A percentile compares a stretch with the other conserved stretches of the same genome.
phyloP scores from a whole-genome alignment of 2,329 filamentous ascomycete species.

The Penicillium decumbens region DNA sequence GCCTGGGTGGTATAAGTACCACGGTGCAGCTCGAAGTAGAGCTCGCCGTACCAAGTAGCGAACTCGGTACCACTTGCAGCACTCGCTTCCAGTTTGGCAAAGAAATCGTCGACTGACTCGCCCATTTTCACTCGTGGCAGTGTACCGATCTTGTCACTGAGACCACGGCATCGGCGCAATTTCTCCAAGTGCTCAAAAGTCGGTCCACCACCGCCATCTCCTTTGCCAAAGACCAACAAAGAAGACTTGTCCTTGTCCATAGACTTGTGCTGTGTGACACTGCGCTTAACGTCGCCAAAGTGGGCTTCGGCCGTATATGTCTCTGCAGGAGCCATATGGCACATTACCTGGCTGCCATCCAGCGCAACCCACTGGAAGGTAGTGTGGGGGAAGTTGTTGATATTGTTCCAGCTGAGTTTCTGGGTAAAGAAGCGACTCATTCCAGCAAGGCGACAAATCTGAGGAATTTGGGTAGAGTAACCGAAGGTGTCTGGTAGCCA shows the following conservation, averaged over 20 bases:
- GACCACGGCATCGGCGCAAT: conserved; percentile 81
- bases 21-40: conserved; percentile 96
- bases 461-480: conserved; percentile 90
- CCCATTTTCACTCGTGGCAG: conserved; percentile 87
- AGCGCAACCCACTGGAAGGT: conserved; percentile 98
- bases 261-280: conserved; percentile 87
- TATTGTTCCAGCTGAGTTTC: conserved; percentile 99
- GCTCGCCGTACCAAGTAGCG: conserved; percentile 94
- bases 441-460: conserved; percentile 86
- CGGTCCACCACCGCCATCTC: conserved; percentile 90
- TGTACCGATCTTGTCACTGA: conserved; percentile 78
- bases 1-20: conserved; percentile 96
- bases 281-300: conserved; percentile 89
- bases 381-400: conserved; percentile 97
- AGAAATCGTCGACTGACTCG: conserved; percentile 89
- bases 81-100: conserved; percentile 77
- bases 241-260: conserved; percentile 90
- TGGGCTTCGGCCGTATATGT: conserved; percentile 93
- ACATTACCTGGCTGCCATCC: conserved; percentile 93
- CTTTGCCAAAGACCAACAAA: conserved; percentile 90
- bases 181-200: conserved; percentile 94
- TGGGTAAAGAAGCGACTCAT: conserved; percentile 98
- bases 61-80: conserved; percentile 62
- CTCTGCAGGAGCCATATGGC: conserved; percentile 93
- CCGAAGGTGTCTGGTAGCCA: conserved; percentile 99